Conservation (phyloP, 139 green algal genomes). For the Closterium sp. region DNA sequence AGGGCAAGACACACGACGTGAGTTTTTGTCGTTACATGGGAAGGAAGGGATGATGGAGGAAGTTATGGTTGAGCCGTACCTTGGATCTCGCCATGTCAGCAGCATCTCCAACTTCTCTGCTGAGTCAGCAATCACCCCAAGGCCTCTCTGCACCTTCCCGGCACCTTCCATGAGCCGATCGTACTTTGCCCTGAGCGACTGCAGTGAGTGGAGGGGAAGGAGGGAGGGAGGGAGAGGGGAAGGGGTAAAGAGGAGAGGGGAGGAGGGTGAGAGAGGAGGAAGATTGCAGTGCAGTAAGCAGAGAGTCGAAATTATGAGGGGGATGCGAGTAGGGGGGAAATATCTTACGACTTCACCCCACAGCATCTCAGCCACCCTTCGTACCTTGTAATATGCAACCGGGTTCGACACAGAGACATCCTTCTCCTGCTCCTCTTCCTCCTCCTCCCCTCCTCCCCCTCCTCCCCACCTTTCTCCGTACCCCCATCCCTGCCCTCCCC, state of each 20-base stretch:
- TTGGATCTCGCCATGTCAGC: slow-evolving; percentile 29
- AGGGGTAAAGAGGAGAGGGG: background rate
- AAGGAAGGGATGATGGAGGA: background rate
- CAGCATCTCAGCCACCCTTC: background rate
- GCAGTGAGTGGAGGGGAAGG: background rate
- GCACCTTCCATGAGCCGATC: slow-evolving; percentile 31
- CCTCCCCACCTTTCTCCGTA: background rate
- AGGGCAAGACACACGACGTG: background rate
- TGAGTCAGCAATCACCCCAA: slow-evolving; percentile 18
- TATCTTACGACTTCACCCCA: background rate
- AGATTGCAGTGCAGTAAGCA: background rate
- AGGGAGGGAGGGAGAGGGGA: background rate
- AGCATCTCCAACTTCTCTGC: slow-evolving; percentile 17
- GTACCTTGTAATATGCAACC: slow-evolving; percentile 31
- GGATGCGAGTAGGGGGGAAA: background rate
- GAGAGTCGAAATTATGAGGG: slow-evolving; percentile 7
- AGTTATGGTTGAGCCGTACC: background rate
- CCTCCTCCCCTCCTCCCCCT: slow-evolving; percentile 18
- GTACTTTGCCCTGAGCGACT: slow-evolving; percentile 33
- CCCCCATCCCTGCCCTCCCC: too few species aligned
- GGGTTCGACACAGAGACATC: slow-evolving; percentile 2
- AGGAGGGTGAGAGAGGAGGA: background rate
- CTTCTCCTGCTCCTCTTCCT: background rate
- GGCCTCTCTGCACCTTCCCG: background rate
- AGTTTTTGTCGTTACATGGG: too few species aligned